Base-by-base conservation (phyloP, 164 flowering plant species). In the Stephania japonica region DNA sequence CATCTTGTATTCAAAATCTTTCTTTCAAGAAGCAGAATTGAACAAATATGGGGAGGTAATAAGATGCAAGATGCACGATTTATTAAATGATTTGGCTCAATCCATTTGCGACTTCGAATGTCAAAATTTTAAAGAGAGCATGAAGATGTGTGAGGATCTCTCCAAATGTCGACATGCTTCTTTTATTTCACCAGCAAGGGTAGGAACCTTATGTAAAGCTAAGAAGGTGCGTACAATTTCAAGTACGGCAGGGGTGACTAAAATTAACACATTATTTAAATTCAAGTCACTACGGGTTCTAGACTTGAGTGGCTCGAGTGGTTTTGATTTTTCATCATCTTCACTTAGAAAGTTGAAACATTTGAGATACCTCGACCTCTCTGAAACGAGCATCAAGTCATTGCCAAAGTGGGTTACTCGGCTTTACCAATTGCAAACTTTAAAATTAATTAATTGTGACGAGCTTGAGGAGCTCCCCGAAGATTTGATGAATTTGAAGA, bases 31-130 rank as follows among this genome's bases (percentile, higher is more conserved):
- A 19, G 24, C 41, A 8, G 14, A 24, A 24, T 24, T 9, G 32
- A 18, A 42, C 12, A 11, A 21, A 13, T n/a, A 11, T n/a, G 59
- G 42, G 12, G 42, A 19, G 12, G 16, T 42, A 72, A 0, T 1
- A 23, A 1, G 14, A 14, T 72, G 68, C 56, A 72, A 72, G 42
- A 72, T 76, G 75, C 75, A 76, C 47, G 78, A 76, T 72, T 68
- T 76, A 41, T 62, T 65, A 13, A 50, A 72, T 18, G 74, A 72
- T 72, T 68, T 72, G 24, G 74, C 74, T 12, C 53, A 13, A 13
- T 41, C 38, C 23, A 41, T 72, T 12, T 5, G 41, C 13, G 5
- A 18, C 19, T 4, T 1, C 13, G 74, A 72, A 42, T 59, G 49
- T 19, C 18, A n/a, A 19, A 8, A 1, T 42, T 13, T n/a, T 65